Conservation (phyloP, 176 grass and related monocot genomes). For the Bromus sterilis region DNA sequence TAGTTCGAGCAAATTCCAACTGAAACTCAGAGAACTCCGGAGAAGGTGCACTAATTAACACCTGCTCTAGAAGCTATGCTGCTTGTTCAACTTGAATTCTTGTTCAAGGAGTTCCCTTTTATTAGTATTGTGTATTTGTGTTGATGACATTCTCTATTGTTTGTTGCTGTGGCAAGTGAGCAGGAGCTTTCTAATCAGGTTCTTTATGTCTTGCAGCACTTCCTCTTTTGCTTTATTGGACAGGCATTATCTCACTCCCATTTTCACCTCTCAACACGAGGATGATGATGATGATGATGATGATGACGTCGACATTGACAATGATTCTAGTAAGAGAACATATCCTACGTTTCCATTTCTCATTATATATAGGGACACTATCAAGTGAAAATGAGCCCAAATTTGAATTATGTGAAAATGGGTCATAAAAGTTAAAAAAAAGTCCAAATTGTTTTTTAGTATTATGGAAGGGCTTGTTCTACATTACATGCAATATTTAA, state of each 20-base stretch:
- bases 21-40: slow-evolving; percentile 69
- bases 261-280: slow-evolving; percentile 67
- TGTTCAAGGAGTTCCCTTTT: background rate
- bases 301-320: slow-evolving; percentile 15
- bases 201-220: slow-evolving; percentile 46
- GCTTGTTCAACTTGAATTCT: background rate
- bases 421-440: background rate
- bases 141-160: background rate
- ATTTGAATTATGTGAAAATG: background rate
- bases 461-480: background rate
- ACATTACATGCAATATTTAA: background rate
- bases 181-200: background rate
- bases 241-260: slow-evolving; percentile 77
- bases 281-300: slow-evolving; percentile 31
- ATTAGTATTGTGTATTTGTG: background rate
- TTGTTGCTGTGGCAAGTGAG: background rate
- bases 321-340: slow-evolving; percentile 34
- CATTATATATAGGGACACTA: background rate
- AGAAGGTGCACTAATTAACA: slow-evolving; percentile 45
- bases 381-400: background rate
- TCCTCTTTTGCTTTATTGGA: slow-evolving; percentile 78
- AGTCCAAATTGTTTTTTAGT: background rate
- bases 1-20: slow-evolving; percentile 56
- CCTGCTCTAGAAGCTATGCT: background rate
- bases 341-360: background rate